Evolutionary conservation across 805 yeast species (phyloP), one percentile per base, ranked within the genome.

Genomic region (Pichia scutulata): DNA sequence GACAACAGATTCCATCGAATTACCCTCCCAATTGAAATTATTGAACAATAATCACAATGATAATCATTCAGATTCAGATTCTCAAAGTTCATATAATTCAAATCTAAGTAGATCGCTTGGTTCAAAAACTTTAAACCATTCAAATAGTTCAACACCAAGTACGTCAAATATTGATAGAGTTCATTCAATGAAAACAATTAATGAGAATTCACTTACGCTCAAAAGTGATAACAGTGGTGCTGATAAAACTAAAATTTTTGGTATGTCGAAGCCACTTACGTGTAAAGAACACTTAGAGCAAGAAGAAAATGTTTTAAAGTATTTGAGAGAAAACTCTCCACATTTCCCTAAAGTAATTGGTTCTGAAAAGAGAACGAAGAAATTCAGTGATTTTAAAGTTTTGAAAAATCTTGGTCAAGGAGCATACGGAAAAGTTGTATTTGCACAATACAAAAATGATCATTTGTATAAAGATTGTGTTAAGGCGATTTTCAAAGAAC

Each of bases 361-460:
- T 2, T 70, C 74, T 7, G 71, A 73, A 49, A 78, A 93, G 60
- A 76, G 96, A 48, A 81, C 76, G 21, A 87, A 87, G 63, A 78
- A 80, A 53, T 76, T 88, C 55, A 64, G 75, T 0, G 96, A 89
- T 63, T 93, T 88, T 59, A 67, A 70, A 1, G 76, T 86, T 1
- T 43, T 89, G 42, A 85, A 86, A 63, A 80, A 82, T 54, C 80
- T 93, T 81, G 99, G 99, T 1, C 92, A 86, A 65, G 99, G 99
- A 39, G 97, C 98, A 0, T 93, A 93, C 62, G 99, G 99, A 13
- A 87, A 88, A 62, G 99, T 93, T 19, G 84, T 88, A 24, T 73
- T 88, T 23, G 93, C 87, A 4, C 77, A 77, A 63, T 86, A 84
- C 60, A 78, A 76, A 43, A 72, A 75, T 25, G 89, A 86, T 57